These are phyloP conservation scores for Solanum hybrid DNA, from an alignment of 305 asterid genomes.

Conservation along the genomic window DNA sequence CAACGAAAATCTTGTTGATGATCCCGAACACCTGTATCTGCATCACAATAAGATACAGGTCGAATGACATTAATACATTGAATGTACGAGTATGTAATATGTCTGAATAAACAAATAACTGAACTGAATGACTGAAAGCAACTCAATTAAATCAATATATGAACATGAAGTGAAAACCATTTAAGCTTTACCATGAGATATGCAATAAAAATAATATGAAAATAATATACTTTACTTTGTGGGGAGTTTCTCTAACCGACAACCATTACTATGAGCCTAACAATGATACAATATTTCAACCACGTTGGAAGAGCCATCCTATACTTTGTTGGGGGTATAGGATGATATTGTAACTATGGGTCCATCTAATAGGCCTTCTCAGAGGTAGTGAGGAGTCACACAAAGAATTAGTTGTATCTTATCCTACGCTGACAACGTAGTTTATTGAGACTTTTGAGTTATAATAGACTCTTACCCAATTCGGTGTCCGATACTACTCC, in stretches of 20 bases:
- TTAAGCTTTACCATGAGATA: too few relatives aligned
- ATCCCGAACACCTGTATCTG: not conserved
- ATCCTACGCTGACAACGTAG: not conserved
- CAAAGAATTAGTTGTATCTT: not conserved
- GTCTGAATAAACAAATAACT: not conserved
- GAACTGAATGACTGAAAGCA: not conserved
- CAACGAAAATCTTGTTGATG: too few relatives aligned
- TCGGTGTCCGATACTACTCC: not conserved
- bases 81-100: not conserved
- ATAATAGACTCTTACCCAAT: not conserved
- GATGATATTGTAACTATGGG: not conserved
- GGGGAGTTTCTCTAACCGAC: not conserved
- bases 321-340: not conserved
- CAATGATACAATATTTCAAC: not conserved
- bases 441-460: too few relatives aligned
- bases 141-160: not conserved
- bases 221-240: not conserved
- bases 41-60: not conserved
- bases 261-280: not conserved
- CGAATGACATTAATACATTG: not conserved
- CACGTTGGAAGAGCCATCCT: not conserved
- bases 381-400: not conserved
- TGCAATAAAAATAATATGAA: not conserved
- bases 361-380: not conserved
- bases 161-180: not conserved